Evolutionary conservation across 257 asterid genomes (phyloP), one percentile per base, ranked within the genome.

Genomic region (Fraxinus quadrangulata): DNA sequence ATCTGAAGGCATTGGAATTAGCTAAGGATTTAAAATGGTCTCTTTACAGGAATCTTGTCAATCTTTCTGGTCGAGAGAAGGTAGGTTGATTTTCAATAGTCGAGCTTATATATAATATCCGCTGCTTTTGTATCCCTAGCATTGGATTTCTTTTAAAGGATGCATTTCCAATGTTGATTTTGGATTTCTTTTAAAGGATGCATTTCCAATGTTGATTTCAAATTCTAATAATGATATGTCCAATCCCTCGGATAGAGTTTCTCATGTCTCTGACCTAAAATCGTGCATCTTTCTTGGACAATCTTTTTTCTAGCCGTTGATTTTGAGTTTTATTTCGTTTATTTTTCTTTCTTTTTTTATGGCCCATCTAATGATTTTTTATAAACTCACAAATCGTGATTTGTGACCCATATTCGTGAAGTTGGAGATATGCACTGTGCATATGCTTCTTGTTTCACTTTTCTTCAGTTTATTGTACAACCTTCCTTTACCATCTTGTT

Each of bases 11-110:
- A 51, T 79, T 95, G 92, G 91, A 89, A 81, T 77, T 91, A 47
- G 94, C 92, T 72, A 90, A 83, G 82, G 90, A 85, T 77, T 65
- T 91, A 71, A 88, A 87, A 67, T 95, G 98, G 94, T 90, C 98
- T 71, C 85, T 89, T 72, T 95, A 82, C 81, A 84, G 77, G 84
- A 90, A 86, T 80, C 86, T 93, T 40, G 82, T 79, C 37, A 40
- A 76, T 71, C 79, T 80, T 79, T 84, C 96, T 40, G 77, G 26
- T 66, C 37, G 80, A 5, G 89, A 83, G 77, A 86, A 91, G 97
- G 99, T 91, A 80, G 75, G 42, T 34, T 16, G 59, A 77, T 78
- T 74, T 39, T 74, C 30, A 17, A 24, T 56, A 72, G 80, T 40
- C 61, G 66, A 73, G 47, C 16, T 49, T 16, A 63, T 63, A 31